A percentile compares a stretch with the other conserved stretches of the same genome.
phyloP scores from a whole-genome alignment of 2,329 filamentous ascomycete genomes.

The Exserohilum turcica region DNA sequence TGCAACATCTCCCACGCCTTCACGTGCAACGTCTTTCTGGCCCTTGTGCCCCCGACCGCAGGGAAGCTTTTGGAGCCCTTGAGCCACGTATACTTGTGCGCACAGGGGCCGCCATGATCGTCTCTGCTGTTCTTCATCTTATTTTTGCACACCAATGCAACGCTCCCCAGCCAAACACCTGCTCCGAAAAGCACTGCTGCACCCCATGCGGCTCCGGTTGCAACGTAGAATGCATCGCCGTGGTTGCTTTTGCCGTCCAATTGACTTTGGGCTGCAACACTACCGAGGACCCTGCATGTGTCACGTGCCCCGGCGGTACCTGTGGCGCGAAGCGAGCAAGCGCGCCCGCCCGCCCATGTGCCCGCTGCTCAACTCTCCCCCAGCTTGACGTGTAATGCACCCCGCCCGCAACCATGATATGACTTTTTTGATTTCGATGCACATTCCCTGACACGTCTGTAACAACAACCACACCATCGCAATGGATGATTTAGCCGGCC shows the following conservation, averaged over 20 bases:
- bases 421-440: slow-evolving; percentile 11
- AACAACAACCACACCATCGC: slow-evolving; percentile 39
- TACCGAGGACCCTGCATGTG: slow-evolving; percentile 10
- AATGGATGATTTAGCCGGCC: slow-evolving; percentile 58
- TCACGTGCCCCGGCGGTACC: slow-evolving; percentile 19
- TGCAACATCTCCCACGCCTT: slow-evolving; percentile 3
- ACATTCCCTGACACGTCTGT: slow-evolving; percentile 8
- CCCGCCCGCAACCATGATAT: slow-evolving; percentile 29
- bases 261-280: not conserved
- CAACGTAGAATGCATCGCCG: not conserved
- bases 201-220: not conserved
- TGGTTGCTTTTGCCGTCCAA: not conserved
- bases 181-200: not conserved
- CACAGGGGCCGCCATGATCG: not conserved
- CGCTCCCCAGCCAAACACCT: not conserved
- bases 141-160: not conserved
- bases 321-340: slow-evolving; percentile 19
- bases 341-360: slow-evolving; percentile 10
- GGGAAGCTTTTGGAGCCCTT: not conserved
- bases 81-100: not conserved
- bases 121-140: not conserved
- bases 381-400: not conserved
- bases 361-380: slow-evolving; percentile 8
- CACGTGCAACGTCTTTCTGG: not conserved
- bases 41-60: not conserved